Evolutionary conservation across 2,329 filamentous ascomycete genomes (phyloP), one percentile per base, ranked within the genome.

Genomic region (Fusarium musae): DNA sequence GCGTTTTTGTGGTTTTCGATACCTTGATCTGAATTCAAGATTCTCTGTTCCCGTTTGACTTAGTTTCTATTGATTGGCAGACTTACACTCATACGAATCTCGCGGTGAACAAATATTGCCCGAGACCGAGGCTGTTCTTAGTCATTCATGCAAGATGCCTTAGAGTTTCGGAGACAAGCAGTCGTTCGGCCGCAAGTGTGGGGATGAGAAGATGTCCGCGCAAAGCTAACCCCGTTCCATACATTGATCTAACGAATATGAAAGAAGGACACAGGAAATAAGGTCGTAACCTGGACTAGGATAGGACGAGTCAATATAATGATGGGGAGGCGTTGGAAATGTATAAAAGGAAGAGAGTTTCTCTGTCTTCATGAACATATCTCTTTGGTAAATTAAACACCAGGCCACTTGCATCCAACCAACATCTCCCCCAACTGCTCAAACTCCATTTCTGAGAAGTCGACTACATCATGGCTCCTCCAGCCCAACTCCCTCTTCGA

Each of bases 401-500:
- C 19, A 53, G 26, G 21, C 17, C 32, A 42, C 39, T 30, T 43
- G 2, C 9, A n/a, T 34, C 30, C 32, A 32, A 44, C 7, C 37
- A 44, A 47, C 7, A 52, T 19, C 28, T 44, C 9, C 15, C 36
- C 9, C 39, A 43, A 28, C 6, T 32, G 10, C 9, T 12, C 44
- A n/a, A 42, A 40, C 23, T 60, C 49, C 21, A 61, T n/a, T 23
- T 44, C 44, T 28, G 6, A 54, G 8, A 46, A 40, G 6, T 13
- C 12, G 32, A 16, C 40, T 47, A 17, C 9, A 73, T 28, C 59
- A 77, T 78, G 75, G 49, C 65, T 49, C 69, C 74, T 65, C 63
- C 71, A 19, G 54, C 49, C 7, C 63, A 72, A 26, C 71, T 77
- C 32, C 71, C 75, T 43, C 64, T 77, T 43, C 74, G 72, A 13